phyloP scores from a whole-genome alignment of 2,329 filamentous ascomycete species.

The Zymoseptoria brevis region DNA sequence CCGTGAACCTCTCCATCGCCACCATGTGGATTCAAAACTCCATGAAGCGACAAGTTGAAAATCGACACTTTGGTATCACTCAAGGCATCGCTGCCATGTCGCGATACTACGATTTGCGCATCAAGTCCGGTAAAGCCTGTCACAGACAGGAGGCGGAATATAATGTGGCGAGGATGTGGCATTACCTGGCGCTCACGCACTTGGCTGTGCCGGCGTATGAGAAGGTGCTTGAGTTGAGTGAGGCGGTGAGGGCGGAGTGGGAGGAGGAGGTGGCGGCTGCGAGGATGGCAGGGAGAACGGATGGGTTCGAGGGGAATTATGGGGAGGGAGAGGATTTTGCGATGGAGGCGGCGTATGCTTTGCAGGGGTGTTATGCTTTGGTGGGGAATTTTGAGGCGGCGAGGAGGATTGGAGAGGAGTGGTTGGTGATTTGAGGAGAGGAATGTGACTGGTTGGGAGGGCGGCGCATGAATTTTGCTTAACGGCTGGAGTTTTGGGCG shows the following conservation, averaged over 20 bases:
- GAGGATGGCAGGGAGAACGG: conserved; percentile 18
- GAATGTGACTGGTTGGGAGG: neutral
- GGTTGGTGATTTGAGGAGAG: conserved; percentile 35
- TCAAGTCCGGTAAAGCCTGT: conserved; percentile 30
- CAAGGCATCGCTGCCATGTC: conserved; percentile 79
- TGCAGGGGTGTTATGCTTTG: conserved; percentile 59
- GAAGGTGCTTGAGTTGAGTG: conserved; percentile 45
- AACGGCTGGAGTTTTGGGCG: neutral
- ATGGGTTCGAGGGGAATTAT: conserved; percentile 3
- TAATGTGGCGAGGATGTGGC: conserved; percentile 70
- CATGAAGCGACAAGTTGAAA: conserved; percentile 81
- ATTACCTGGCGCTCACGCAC: conserved; percentile 64
- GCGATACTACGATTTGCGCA: conserved; percentile 59
- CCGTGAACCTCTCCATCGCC: conserved; percentile 73
- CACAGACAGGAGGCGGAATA: conserved; percentile 70
- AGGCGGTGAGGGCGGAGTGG: conserved; percentile 34
- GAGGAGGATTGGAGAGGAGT: conserved; percentile 52
- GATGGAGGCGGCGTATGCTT: conserved; percentile 64
- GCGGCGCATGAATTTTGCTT: neutral
- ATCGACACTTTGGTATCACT: conserved; percentile 77
- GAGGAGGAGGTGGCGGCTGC: conserved; percentile 32
- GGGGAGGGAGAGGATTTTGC: conserved; percentile 50
- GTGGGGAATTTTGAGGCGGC: conserved; percentile 57
- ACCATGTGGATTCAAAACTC: conserved; percentile 82
- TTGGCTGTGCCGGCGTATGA: conserved; percentile 68